Conservation (phyloP, 768 basidiomycete species). For the Galerina marginata region DNA sequence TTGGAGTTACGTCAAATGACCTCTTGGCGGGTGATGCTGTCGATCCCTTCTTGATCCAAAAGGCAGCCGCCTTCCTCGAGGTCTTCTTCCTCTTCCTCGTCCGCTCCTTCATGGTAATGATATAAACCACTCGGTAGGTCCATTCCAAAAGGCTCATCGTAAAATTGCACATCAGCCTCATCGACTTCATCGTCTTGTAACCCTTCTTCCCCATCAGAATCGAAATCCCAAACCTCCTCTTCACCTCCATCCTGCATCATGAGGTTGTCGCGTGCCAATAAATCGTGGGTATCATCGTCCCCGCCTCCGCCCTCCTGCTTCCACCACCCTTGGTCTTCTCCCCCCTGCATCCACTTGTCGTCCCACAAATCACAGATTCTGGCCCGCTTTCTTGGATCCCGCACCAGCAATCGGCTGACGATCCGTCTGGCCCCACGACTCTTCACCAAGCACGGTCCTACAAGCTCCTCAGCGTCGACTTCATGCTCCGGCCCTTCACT, state of each 20-base stretch:
- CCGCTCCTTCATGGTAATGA: neutral
- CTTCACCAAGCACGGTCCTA: constrained; percentile 42
- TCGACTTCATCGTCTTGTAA: constrained; percentile 2
- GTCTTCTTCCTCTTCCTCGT: constrained; percentile 22
- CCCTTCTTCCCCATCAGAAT: neutral
- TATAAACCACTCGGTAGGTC: too few species aligned
- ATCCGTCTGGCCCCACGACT: constrained; percentile 55
- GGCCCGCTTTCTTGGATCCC: constrained; percentile 71
- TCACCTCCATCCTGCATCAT: neutral
- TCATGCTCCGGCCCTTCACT: constrained; percentile 9
- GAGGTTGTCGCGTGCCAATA: neutral
- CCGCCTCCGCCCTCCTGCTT: neutral
- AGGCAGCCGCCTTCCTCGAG: constrained; percentile 30
- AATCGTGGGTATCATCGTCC: neutral
- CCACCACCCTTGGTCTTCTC: constrained; percentile 23
- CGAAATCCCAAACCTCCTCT: neutral
- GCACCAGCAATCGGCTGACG: constrained; percentile 66
- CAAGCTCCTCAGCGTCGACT: constrained; percentile 30
- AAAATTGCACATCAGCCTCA: constrained; percentile 6
- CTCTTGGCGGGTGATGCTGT: constrained; percentile 34
- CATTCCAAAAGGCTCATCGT: constrained; percentile 2
- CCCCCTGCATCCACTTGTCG: constrained; percentile 52
- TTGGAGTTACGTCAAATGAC: constrained; percentile 24
- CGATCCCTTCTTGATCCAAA: constrained; percentile 35
- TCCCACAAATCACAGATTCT: constrained; percentile 69